Evolutionary conservation across 176 grass and related monocot genomes (phyloP), one percentile per base, ranked within the genome.

Genomic region (Oryza brachyantha): DNA sequence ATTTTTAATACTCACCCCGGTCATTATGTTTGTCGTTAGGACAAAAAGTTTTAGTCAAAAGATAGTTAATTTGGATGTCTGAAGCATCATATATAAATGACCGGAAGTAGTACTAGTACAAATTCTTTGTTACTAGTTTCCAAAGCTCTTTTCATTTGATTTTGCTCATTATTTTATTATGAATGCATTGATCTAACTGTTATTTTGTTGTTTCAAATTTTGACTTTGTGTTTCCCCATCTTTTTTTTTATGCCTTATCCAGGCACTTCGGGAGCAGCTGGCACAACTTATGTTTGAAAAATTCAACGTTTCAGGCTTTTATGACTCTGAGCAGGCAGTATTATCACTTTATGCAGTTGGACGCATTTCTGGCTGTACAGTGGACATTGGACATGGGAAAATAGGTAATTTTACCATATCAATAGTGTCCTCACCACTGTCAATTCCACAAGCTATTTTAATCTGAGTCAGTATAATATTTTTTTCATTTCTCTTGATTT

Each of bases 291-390:
- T 99, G 96, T 99, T 99, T 70, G 96, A 99, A 74, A 96, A 89
- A 75, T 99, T 99, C 85, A 96, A 99, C 3, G 90, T 99, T 46
- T 99, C 96, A 76, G 96, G 96, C 19, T 99, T 99, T 91, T 99
- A 99, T 85, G 96, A 91, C 46, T 95, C 92, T 61, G 96, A 99
- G 86, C 92, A 99, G 61, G 96, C 90, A 66, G 96, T 99, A 61
- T 72, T 99, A 54, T 99, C 96, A 66, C 96, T 99, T 55, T 99
- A 99, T 89, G 92, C 96, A 70, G 88, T 99, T 77, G 96, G 96
- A 22, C 96, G 90, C 60, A 99, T 99, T 85, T 95, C 90, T 1
- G 92, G 96, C 59, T 99, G 92, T 66, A 99, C 92, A 22, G 91
- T 99, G 64, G 92, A 99, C 74, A 99, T 99, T 77, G 96, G 90